Conservation (phyloP, 2,329 filamentous ascomycete species). For the Sordariomycetes sp. region DNA sequence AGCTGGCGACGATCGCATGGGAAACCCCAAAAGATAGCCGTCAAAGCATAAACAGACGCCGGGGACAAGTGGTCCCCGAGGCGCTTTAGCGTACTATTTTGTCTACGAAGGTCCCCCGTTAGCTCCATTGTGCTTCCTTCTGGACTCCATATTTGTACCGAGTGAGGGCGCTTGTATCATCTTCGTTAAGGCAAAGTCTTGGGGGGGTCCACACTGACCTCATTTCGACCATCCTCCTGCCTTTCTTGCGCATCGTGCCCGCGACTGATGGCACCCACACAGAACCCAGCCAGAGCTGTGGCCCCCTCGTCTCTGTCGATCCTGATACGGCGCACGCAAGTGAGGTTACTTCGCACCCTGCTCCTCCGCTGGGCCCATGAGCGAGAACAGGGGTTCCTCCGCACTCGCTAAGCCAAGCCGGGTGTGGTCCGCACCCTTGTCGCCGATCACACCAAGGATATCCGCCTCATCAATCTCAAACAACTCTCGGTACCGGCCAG, state of each 20-base stretch:
- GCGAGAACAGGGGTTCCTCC: constrained; percentile 6
- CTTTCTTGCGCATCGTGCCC: not conserved
- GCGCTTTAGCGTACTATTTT: not conserved
- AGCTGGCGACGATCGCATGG: too few relatives aligned
- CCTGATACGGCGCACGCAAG: constrained; percentile 11
- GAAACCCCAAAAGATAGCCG: not conserved
- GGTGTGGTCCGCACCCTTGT: constrained; percentile 14
- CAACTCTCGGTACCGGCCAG: constrained; percentile 11
- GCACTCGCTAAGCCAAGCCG: not conserved
- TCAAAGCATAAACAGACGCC: not conserved
- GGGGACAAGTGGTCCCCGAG: not conserved
- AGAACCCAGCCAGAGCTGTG: not conserved
- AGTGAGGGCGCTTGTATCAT: constrained; percentile 2
- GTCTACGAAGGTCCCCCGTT: not conserved
- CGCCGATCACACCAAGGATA: constrained; percentile 33
- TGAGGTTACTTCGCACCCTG: constrained; percentile 9
- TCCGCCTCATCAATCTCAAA: constrained; percentile 44
- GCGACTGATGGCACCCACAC: not conserved
- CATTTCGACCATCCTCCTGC: not conserved
- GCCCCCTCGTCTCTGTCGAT: constrained; percentile 1
- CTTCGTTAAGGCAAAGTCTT: constrained; percentile 1
- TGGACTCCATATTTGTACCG: not conserved
- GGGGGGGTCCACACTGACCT: not conserved
- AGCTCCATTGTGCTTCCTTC: not conserved
- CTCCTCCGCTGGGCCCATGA: constrained; percentile 7